A percentile compares a stretch with the other conserved stretches of the same genome.
Evolutionary conservation across 2,329 filamentous ascomycete genomes (phyloP).

Genomic region (Myriangium duriaei): DNA sequence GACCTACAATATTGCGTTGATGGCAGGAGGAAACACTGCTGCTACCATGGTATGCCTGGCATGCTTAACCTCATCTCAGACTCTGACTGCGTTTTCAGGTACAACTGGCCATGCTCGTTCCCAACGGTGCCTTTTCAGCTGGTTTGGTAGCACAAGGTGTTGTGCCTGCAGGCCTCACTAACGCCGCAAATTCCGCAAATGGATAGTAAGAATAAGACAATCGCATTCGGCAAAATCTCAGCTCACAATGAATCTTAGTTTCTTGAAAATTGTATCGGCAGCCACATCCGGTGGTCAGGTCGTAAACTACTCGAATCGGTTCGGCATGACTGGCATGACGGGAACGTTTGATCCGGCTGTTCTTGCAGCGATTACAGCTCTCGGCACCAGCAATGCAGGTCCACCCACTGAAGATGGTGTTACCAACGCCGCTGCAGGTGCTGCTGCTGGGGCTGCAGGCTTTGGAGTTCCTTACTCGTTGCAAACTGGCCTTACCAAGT

Average conservation of each 20-base stretch:
- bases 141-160: conserved; percentile 33
- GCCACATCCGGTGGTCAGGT: conserved; percentile 42
- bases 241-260: too few species aligned
- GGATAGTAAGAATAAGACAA: conserved; percentile 38
- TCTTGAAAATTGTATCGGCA: conserved; percentile 46
- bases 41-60: conserved; percentile 32
- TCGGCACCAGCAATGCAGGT: conserved; percentile 27
- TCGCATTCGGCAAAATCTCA: too few species aligned
- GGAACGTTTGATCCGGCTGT: conserved; percentile 41
- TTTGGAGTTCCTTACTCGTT: conserved; percentile 37
- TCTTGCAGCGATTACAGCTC: conserved; percentile 21
- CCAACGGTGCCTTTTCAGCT: conserved; percentile 24
- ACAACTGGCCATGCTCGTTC: conserved; percentile 13
- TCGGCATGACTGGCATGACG: conserved; percentile 52
- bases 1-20: conserved; percentile 47
- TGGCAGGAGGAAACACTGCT: conserved; percentile 45
- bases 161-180: too few species aligned
- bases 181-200: too few species aligned
- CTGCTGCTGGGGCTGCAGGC: conserved; percentile 13
- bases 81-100: neutral
- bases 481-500: conserved; percentile 46
- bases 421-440: conserved; percentile 15
- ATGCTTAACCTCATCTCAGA: neutral
- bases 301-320: conserved; percentile 49
- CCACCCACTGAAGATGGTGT: conserved; percentile 25